phyloP scores from a whole-genome alignment of 192 early-diverging fungal species.

The Rhizophagus sp. region DNA sequence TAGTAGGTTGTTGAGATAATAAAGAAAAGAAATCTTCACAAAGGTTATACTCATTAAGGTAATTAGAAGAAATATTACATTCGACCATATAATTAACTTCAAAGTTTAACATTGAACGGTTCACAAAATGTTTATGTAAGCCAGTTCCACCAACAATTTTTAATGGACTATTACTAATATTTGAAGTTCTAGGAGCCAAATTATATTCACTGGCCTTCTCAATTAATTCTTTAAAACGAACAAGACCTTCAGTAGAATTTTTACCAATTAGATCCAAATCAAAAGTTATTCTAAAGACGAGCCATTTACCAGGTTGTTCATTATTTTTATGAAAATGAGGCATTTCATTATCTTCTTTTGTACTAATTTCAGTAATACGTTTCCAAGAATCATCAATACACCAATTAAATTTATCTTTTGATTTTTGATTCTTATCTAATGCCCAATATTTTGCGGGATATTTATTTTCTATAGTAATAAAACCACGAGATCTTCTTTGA shows the following conservation, averaged over 20 bases:
- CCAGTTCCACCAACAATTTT: not conserved
- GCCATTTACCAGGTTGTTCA: slow-evolving; percentile 47
- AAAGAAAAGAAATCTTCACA: slow-evolving; percentile 36
- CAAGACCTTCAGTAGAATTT: not conserved
- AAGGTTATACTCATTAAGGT: slow-evolving; percentile 47
- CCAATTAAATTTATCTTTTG: slow-evolving; percentile 25
- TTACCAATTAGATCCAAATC: not conserved
- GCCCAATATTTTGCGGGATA: slow-evolving; percentile 45
- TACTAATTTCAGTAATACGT: slow-evolving; percentile 37
- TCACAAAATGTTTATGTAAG: slow-evolving; percentile 11
- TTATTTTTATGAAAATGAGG: slow-evolving; percentile 28
- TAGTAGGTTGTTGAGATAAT: slow-evolving; percentile 26
- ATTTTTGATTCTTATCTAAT: slow-evolving; percentile 23
- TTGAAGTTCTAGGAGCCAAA: slow-evolving; percentile 15
- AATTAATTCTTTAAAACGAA: slow-evolving; percentile 17
- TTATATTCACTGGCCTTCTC: slow-evolving; percentile 38
- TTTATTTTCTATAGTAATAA: slow-evolving; percentile 43
- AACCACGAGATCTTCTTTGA: not conserved
- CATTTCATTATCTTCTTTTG: not conserved
- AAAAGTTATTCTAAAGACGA: slow-evolving; percentile 41
- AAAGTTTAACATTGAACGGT: slow-evolving; percentile 30
- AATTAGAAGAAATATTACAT: slow-evolving; percentile 39
- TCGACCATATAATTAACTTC: slow-evolving; percentile 53
- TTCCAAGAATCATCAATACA: slow-evolving; percentile 30
- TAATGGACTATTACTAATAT: not conserved